These are phyloP conservation scores for Microdochium trichocladiopsis DNA, from an alignment of 2,329 filamentous ascomycete species.

Conservation along the genomic window DNA sequence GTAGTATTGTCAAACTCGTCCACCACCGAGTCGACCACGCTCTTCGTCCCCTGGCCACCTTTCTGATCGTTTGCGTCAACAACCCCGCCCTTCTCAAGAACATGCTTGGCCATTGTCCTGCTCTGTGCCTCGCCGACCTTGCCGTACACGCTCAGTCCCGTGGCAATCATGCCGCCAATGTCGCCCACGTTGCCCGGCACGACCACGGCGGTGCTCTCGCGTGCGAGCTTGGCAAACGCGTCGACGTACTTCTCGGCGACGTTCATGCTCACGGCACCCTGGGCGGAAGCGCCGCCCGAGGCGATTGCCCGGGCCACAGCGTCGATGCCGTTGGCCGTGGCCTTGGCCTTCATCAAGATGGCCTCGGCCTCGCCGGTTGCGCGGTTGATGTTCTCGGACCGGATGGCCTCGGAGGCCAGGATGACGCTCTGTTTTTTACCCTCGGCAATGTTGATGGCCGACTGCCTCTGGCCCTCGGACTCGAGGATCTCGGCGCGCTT, in stretches of 20 bases:
- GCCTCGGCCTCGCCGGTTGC: slow-evolving; percentile 92
- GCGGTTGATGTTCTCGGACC: slow-evolving; percentile 86
- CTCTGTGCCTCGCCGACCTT: slow-evolving; percentile 81
- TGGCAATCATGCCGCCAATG: slow-evolving; percentile 94
- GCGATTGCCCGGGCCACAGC: slow-evolving; percentile 72
- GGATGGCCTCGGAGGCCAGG: slow-evolving; percentile 85
- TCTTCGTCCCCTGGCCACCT: slow-evolving; percentile 7
- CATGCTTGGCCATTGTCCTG: slow-evolving; percentile 53
- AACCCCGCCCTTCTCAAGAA: slow-evolving; percentile 25
- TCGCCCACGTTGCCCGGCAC: slow-evolving; percentile 97
- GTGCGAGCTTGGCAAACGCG: slow-evolving; percentile 85
- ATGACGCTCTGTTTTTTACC: slow-evolving; percentile 97
- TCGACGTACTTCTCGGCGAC: slow-evolving; percentile 98
- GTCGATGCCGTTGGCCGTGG: slow-evolving; percentile 84
- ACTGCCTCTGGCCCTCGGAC: slow-evolving; percentile 93
- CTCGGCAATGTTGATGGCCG: slow-evolving; percentile 97
- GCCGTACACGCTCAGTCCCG: slow-evolving; percentile 89
- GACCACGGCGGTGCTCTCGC: slow-evolving; percentile 91
- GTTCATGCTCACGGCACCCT: slow-evolving; percentile 76
- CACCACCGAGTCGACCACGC: slow-evolving; percentile 20
- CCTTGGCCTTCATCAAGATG: slow-evolving; percentile 76
- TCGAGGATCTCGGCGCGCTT: slow-evolving; percentile 98
- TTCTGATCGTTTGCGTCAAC: slow-evolving; percentile 10
- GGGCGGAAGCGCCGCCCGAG: slow-evolving; percentile 66
- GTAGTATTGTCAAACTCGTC: slow-evolving; percentile 22